Evolutionary conservation across 2,329 filamentous ascomycete species (phyloP).

Genomic region (Botrytis medusae): DNA sequence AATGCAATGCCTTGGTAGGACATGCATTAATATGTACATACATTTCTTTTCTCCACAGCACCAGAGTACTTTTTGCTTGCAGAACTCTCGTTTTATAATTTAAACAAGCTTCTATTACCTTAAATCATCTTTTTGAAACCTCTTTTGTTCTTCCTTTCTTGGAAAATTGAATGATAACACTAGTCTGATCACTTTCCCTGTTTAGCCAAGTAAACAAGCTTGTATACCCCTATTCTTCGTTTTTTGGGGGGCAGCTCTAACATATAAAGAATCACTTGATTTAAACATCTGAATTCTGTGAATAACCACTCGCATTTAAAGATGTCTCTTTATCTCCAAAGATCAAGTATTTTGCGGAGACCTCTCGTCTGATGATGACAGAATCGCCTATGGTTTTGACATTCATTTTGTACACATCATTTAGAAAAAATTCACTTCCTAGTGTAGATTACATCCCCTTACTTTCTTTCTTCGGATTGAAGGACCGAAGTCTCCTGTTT

Average conservation of each 20-base stretch:
- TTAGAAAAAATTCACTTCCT: neutral
- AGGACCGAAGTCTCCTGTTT: neutral
- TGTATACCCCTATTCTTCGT: neutral
- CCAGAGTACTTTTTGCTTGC: neutral
- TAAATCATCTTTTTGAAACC: neutral
- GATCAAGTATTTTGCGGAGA: neutral
- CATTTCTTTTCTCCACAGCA: neutral
- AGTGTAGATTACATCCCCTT: neutral
- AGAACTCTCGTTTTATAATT: neutral
- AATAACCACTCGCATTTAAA: neutral
- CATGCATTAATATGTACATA: constrained; percentile 6
- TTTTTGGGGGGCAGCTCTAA: neutral
- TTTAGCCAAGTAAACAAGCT: neutral
- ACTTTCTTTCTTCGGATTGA: neutral
- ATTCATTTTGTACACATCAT: neutral
- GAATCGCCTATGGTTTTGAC: neutral
- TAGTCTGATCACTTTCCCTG: neutral
- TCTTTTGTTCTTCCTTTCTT: neutral
- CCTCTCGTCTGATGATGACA: neutral
- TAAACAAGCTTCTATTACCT: neutral
- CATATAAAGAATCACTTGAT: neutral
- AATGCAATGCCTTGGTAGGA: neutral
- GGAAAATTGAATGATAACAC: neutral
- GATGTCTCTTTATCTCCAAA: neutral
- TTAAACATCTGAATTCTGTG: neutral